These are phyloP conservation scores for Claviceps maximensis DNA, from an alignment of 2,329 filamentous ascomycete species.

Conservation along the genomic window DNA sequence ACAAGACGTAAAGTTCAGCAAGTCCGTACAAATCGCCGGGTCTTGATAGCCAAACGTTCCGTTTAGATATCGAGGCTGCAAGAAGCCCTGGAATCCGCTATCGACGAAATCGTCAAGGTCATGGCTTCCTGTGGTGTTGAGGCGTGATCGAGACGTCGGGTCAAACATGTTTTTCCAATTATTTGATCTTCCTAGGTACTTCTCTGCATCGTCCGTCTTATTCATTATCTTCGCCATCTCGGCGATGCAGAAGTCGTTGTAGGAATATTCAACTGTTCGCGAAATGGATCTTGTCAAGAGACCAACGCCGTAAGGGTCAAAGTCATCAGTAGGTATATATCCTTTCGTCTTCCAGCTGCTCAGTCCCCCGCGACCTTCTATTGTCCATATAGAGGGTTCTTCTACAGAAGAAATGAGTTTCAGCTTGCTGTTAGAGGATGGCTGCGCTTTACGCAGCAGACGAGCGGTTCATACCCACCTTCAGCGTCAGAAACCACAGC, in stretches of 20 bases:
- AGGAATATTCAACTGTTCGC: slow-evolving; percentile 66
- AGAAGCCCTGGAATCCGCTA: slow-evolving; percentile 39
- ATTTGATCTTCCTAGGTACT: slow-evolving; percentile 46
- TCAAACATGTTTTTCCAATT: slow-evolving; percentile 62
- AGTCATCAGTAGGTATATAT: slow-evolving; percentile 60
- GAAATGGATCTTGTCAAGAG: slow-evolving; percentile 57
- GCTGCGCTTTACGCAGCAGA: not conserved
- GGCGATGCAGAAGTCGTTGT: slow-evolving; percentile 63
- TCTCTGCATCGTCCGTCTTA: slow-evolving; percentile 35
- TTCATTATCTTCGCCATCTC: slow-evolving; percentile 47
- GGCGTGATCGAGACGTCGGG: slow-evolving; percentile 9
- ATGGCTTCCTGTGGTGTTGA: slow-evolving; percentile 3
- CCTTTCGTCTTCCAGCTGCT: slow-evolving; percentile 56
- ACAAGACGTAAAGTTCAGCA: slow-evolving; percentile 31
- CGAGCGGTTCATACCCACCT: slow-evolving; percentile 14
- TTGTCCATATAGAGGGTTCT: slow-evolving; percentile 48
- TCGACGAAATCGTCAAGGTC: not conserved
- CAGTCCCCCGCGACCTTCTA: slow-evolving; percentile 60
- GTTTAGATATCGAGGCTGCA: slow-evolving; percentile 54
- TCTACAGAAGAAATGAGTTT: slow-evolving; percentile 5
- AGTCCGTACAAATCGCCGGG: slow-evolving; percentile 28
- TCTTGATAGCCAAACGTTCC: slow-evolving; percentile 56
- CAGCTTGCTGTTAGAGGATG: slow-evolving; percentile 18
- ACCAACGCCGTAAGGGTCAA: slow-evolving; percentile 49
- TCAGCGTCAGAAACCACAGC: slow-evolving; percentile 65